Evolutionary conservation across 441 rosid genomes (phyloP), one percentile per base, ranked within the genome.

Genomic region (Macaranga tanarius): DNA sequence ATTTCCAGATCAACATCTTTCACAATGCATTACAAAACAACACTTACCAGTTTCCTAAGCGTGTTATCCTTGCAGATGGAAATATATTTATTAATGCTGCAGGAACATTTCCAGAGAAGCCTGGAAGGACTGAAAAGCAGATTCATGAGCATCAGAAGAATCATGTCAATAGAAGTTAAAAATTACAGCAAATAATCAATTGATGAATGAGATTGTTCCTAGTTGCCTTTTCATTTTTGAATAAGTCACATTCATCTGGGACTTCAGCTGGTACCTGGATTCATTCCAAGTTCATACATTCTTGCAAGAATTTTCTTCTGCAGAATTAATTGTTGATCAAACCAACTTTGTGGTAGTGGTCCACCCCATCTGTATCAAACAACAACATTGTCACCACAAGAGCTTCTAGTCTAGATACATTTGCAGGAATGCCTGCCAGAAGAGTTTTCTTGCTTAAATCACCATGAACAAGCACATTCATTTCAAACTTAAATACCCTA

Each of bases 251-350:
- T 47, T 11, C 34, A 42, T 25, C 12, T 1, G 10, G 26, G 38
- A 34, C 38, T 34, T 34, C 38, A 34, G 48, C n/a, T 54, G 52
- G 51, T 80, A 88, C 92, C 95, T 81, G 92, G 92, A 59, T 89
- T 88, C 92, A 90, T 90, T 75, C 95, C 95, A 65, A 90, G 86
- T 79, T 85, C 90, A 75, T 82, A 81, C 87, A 90, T 90, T 79
- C 91, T 86, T 56, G 72, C 28, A 26, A 90, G 89, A 74, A 88
- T 86, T 82, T 83, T 85, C 77, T 88, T 88, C 85, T 88, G 91
- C 76, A 88, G 76, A 69, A 42, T 7, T 75, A 90, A 75, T 73
- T 90, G 95, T 67, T 84, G 86, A 73, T 81, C 83, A 52, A 88
- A 71, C 95, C 95, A 90, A 81, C 87, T 87, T 79, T 88, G 88